A percentile compares a stretch with the other conserved stretches of the same genome.
These are phyloP conservation scores for Suhomyces anneliseae DNA, from an alignment of 1,139 yeast genomes.

Conservation along the genomic window DNA sequence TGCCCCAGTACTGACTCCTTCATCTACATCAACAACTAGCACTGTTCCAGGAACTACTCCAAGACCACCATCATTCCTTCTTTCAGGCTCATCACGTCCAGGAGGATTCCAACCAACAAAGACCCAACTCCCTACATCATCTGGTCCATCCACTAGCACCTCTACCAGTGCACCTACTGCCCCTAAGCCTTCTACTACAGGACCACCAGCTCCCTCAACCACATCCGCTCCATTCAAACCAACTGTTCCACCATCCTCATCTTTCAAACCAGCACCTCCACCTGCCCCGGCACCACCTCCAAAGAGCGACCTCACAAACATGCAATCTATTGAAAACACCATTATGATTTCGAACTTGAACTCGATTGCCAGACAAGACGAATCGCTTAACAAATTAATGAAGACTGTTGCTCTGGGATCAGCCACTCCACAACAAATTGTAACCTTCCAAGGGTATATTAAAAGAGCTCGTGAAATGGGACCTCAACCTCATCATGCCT, in stretches of 20 bases:
- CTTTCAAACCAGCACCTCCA: not conserved
- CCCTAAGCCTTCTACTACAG: not conserved
- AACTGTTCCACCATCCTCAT: not conserved
- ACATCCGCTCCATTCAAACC: not conserved
- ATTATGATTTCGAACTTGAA: conserved; percentile 83
- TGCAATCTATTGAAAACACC: conserved; percentile 65
- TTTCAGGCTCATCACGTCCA: conserved; percentile 6
- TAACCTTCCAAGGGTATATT: conserved; percentile 77
- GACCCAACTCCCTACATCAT: not conserved
- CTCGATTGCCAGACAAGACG: conserved; percentile 73
- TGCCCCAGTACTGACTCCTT: not conserved
- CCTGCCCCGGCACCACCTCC: conserved; percentile 15
- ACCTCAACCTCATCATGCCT: conserved; percentile 47
- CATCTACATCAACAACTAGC: not conserved
- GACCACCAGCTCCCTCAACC: not conserved
- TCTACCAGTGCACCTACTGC: not conserved
- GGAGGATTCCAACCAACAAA: conserved; percentile 2
- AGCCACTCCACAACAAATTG: conserved; percentile 69
- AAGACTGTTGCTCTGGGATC: conserved; percentile 78
- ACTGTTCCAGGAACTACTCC: conserved; percentile 5
- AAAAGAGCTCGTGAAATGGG: conserved; percentile 78
- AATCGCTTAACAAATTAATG: conserved; percentile 69
- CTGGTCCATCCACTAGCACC: not conserved
- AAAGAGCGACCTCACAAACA: conserved; percentile 33
- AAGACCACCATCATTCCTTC: conserved; percentile 9